Evolutionary conservation across 495 filamentous ascomycete species (phyloP).

Genomic region (Neurospora cerealis): DNA sequence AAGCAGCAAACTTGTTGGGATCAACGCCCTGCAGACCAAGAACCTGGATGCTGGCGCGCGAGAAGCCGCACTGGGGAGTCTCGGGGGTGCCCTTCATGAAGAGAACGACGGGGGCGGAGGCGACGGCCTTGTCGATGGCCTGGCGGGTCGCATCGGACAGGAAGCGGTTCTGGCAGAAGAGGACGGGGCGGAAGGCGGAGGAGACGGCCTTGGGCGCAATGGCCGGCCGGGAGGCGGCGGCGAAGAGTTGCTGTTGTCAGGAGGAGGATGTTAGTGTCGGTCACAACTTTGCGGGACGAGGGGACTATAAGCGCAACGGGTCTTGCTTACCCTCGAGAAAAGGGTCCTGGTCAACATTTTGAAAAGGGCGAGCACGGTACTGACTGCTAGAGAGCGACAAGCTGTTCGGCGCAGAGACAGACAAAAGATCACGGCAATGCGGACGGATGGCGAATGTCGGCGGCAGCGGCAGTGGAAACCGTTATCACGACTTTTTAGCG

Average conservation of each 20-base stretch:
- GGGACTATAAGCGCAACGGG: neutral
- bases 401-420: neutral
- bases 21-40: conserved; percentile 90
- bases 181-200: conserved; percentile 10
- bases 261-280: neutral
- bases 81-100: conserved; percentile 99
- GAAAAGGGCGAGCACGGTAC: neutral
- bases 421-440: neutral
- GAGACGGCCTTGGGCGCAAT: neutral
- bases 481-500: neutral
- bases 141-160: conserved; percentile 66
- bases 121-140: conserved; percentile 82
- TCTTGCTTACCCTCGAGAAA: conserved; percentile 13
- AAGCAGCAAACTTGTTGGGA: conserved; percentile 91
- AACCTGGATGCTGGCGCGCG: conserved; percentile 88
- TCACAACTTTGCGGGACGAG: neutral
- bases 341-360: conserved; percentile 19
- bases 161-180: conserved; percentile 42
- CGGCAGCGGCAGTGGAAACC: conserved; percentile 1
- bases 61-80: conserved; percentile 96
- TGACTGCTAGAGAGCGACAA: neutral
- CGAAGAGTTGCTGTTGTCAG: conserved; percentile 8
- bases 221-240: conserved; percentile 1
- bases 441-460: neutral
- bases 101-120: conserved; percentile 79